Conservation (phyloP, 1,139 yeast genomes). For the Sugiyamaella japonica region DNA sequence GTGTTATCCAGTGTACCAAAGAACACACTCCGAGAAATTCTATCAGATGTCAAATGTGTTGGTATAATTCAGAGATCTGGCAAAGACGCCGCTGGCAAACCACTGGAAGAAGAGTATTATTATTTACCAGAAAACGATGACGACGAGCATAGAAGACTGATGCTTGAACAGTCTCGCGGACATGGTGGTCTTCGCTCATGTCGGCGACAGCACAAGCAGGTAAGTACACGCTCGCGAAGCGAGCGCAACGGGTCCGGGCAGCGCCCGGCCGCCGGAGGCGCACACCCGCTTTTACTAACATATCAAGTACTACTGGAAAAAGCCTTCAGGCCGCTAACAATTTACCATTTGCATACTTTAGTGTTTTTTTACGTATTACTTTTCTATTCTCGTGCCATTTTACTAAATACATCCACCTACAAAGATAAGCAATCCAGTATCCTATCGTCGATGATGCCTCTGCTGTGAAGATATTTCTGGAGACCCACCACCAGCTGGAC, state of each 20-base stretch:
- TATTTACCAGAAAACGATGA: conserved; percentile 81
- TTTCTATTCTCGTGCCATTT: background rate
- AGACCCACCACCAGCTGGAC: conserved; percentile 61
- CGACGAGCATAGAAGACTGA: conserved; percentile 63
- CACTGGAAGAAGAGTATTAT: conserved; percentile 88
- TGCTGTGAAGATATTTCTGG: conserved; percentile 54
- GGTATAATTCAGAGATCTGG: conserved; percentile 88
- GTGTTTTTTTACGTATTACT: background rate
- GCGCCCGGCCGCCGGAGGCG: too few relatives aligned
- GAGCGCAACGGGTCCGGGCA: too few relatives aligned
- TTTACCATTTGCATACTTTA: background rate
- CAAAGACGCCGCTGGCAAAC: conserved; percentile 95
- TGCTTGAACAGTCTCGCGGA: conserved; percentile 69
- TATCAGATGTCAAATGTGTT: conserved; percentile 56
- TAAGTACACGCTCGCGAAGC: conserved; percentile 3
- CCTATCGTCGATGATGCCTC: conserved; percentile 10
- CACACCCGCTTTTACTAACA: conserved; percentile 14
- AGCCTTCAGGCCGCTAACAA: conserved; percentile 28
- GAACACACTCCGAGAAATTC: conserved; percentile 42
- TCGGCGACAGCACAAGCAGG: conserved; percentile 88
- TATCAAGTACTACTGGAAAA: conserved; percentile 35
- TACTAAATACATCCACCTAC: background rate
- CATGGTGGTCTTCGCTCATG: conserved; percentile 84
- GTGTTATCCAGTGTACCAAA: conserved; percentile 33
- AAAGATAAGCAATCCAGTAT: conserved; percentile 3